These are phyloP conservation scores for Alternaria triticina DNA, from an alignment of 2,329 filamentous ascomycete genomes.

Conservation along the genomic window DNA sequence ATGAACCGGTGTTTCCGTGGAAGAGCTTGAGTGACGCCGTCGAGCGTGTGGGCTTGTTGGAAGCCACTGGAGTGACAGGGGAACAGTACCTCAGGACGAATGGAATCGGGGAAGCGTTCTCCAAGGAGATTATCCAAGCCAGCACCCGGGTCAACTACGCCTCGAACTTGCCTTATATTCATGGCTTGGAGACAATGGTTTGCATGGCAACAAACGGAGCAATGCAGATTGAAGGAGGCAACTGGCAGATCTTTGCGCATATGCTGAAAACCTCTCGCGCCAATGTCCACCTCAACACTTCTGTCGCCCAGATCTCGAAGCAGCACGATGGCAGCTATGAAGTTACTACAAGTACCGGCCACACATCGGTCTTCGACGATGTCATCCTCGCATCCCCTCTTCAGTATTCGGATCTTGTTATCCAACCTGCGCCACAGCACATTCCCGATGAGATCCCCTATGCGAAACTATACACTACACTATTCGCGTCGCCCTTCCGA, in stretches of 20 bases:
- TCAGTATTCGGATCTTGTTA: constrained; percentile 75
- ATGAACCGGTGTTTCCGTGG: constrained; percentile 84
- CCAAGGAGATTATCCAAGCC: constrained; percentile 84
- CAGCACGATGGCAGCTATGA: constrained; percentile 50
- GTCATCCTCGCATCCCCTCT: constrained; percentile 84
- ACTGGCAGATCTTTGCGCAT: constrained; percentile 90
- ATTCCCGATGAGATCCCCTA: constrained; percentile 83
- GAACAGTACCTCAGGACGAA: constrained; percentile 73
- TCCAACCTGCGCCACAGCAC: constrained; percentile 53
- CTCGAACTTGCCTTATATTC: constrained; percentile 83
- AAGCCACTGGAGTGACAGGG: constrained; percentile 73
- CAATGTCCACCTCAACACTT: constrained; percentile 67
- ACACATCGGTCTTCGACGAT: constrained; percentile 67
- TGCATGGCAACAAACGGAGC: constrained; percentile 90
- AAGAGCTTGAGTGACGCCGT: constrained; percentile 72
- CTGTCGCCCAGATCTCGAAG: constrained; percentile 65
- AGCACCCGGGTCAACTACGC: constrained; percentile 93
- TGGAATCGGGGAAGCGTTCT: constrained; percentile 70
- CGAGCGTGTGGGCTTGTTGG: constrained; percentile 70
- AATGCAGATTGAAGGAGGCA: constrained; percentile 79
- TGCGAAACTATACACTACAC: constrained; percentile 83
- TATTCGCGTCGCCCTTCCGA: constrained; percentile 79
- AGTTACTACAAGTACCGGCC: constrained; percentile 42
- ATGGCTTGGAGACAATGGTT: constrained; percentile 89
- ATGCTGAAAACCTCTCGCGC: constrained; percentile 75